phyloP scores from a whole-genome alignment of 352 stramenopile genomes.

The Pythium dissotocum region DNA sequence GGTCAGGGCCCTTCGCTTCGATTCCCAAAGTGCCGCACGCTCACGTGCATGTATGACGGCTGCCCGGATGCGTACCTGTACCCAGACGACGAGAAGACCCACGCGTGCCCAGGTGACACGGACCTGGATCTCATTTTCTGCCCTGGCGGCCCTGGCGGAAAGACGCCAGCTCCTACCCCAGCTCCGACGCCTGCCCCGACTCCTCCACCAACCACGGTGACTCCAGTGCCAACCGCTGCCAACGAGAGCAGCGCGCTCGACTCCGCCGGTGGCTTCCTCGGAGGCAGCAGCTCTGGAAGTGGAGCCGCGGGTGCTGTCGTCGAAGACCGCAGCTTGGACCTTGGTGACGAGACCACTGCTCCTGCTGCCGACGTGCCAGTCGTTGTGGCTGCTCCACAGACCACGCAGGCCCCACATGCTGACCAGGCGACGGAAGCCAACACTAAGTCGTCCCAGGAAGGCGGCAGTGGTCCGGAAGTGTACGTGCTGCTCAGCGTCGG shows the following conservation, averaged over 20 bases:
- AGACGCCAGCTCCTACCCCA: constrained; percentile 32
- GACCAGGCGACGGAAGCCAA: constrained; percentile 35
- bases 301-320: not conserved
- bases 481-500: constrained; percentile 42
- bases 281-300: constrained; percentile 16
- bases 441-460: constrained; percentile 24
- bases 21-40: constrained; percentile 43
- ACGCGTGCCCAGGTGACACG: constrained; percentile 38
- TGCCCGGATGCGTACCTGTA: constrained; percentile 69
- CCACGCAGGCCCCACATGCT: constrained; percentile 17
- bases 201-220: constrained; percentile 32
- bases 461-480: constrained; percentile 24
- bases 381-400: constrained; percentile 17
- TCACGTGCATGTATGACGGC: constrained; percentile 53
- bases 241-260: constrained; percentile 26
- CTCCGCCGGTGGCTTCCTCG: constrained; percentile 21
- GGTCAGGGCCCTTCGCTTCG: not conserved
- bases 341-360: not conserved
- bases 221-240: constrained; percentile 17
- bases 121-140: constrained; percentile 53
- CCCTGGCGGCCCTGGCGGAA: constrained; percentile 38
- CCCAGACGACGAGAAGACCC: constrained; percentile 60
- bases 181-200: constrained; percentile 37
- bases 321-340: constrained; percentile 22
- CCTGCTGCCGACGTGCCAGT: not conserved